Percentiles rank a stretch among this genome's conserved stretches.
Evolutionary conservation across 495 filamentous ascomycete species (phyloP).

Genomic region (Lepidopterella palustris): DNA sequence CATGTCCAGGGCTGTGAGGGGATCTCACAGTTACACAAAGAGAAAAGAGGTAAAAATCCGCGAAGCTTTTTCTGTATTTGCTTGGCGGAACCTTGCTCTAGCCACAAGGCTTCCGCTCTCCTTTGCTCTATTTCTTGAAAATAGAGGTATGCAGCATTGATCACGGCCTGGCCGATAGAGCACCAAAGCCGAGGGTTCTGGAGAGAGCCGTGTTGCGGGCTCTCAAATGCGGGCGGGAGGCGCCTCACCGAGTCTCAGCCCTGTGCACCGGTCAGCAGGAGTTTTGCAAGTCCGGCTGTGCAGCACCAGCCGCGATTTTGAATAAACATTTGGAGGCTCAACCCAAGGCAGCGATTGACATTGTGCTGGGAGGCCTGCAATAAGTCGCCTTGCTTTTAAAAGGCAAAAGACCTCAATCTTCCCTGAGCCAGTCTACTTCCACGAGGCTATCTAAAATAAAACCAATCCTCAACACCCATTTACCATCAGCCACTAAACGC

Average conservation of each 20-base stretch:
- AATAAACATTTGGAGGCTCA: background rate
- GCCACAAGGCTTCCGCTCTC: too few species aligned
- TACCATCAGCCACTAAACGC: background rate
- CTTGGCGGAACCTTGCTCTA: too few species aligned
- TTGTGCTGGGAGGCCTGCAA: background rate
- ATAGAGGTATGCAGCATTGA: too few species aligned
- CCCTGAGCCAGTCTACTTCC: background rate
- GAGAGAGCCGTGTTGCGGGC: too few species aligned
- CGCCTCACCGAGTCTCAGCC: too few species aligned
- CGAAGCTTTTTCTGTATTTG: too few species aligned
- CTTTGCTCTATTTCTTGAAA: too few species aligned
- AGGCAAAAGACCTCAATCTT: background rate
- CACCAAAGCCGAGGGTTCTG: too few species aligned
- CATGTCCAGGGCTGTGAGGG: background rate
- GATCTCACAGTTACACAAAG: background rate
- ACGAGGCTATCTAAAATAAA: background rate
- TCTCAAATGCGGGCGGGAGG: background rate
- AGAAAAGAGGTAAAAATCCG: too few species aligned
- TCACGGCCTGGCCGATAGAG: too few species aligned
- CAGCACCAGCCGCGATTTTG: background rate
- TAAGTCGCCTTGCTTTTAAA: conserved; percentile 2
- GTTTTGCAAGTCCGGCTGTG: background rate
- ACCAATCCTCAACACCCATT: background rate
- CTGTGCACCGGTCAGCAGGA: background rate
- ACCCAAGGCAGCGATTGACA: background rate